A percentile compares a stretch with the other conserved stretches of the same genome.
phyloP scores from a whole-genome alignment of 2,329 filamentous ascomycete species.

The Cercospora zeina region DNA sequence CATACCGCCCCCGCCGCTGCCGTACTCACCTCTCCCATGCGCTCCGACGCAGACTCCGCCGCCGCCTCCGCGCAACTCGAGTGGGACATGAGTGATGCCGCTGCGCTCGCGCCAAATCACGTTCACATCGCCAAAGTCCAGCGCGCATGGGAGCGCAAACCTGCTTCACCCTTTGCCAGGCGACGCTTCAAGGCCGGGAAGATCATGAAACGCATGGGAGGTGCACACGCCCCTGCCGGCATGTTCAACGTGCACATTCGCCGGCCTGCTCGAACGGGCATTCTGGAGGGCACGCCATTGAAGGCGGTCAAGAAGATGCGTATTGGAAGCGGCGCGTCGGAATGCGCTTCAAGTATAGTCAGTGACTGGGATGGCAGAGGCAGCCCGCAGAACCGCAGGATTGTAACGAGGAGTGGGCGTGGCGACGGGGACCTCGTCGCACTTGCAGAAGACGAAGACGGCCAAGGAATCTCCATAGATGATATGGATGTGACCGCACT shows the following conservation, averaged over 20 bases:
- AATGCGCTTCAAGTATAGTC: slow-evolving; percentile 25
- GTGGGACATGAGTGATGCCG: slow-evolving; percentile 48
- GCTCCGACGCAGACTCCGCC: neutral
- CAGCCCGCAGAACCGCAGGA: slow-evolving; percentile 35
- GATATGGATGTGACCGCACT: slow-evolving; percentile 16
- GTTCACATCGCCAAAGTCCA: slow-evolving; percentile 47
- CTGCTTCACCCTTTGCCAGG: slow-evolving; percentile 47
- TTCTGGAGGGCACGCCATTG: slow-evolving; percentile 37
- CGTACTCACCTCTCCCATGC: neutral
- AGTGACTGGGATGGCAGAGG: slow-evolving; percentile 36
- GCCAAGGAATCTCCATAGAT: neutral
- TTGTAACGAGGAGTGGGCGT: slow-evolving; percentile 34
- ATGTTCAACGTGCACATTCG: slow-evolving; percentile 22
- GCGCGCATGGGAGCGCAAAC: slow-evolving; percentile 53
- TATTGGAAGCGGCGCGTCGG: slow-evolving; percentile 29
- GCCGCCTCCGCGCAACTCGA: slow-evolving; percentile 15
- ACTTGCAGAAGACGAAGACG: slow-evolving; percentile 29
- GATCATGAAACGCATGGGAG: slow-evolving; percentile 48
- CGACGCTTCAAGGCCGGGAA: slow-evolving; percentile 40
- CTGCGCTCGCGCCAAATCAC: slow-evolving; percentile 45
- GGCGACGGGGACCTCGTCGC: slow-evolving; percentile 29
- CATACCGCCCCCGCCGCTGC: neutral
- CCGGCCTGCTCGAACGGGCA: neutral
- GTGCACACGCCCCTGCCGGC: slow-evolving; percentile 6
- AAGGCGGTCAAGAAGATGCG: slow-evolving; percentile 51